Base-by-base conservation (phyloP, 2,329 filamentous ascomycete genomes). In the Microcera coccophila region DNA sequence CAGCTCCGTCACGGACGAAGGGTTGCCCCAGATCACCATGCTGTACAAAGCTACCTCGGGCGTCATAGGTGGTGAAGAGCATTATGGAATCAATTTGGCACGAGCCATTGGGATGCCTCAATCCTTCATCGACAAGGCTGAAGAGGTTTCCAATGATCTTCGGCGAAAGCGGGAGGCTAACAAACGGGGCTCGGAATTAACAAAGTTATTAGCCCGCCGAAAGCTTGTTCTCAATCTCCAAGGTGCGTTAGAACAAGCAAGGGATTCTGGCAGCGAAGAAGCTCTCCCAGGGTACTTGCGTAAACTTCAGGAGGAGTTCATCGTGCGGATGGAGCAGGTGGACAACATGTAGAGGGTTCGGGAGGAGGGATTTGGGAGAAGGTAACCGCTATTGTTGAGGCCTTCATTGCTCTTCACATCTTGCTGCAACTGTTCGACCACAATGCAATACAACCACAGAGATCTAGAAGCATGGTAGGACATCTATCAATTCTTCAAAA, bases 71-170 rank as follows among this genome's bases (percentile, higher is more conserved):
- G 81, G 88, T 41, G 71, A 80, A 35, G 53, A 62, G 3, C 82
- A 89, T 53, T 98, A 98, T 57, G 93, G 93, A 0, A 76, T 96
- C n/a, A 75, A 82, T 1, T 74, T 96, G 3, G 90, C 91, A 0
- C 79, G 80, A 22, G 77, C 89, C 0, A 74, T 93, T 18, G 82
- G 85, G 1, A 75, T 95, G 5, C 89, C 91, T 0, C 62, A 74
- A 0, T 66, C 67, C 1, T 79, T 95, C 3, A 69, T 95, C 3
- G 68, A 82, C 5, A 73, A 77, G 22, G 91, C 90, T 0, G 80
- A 85, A 47, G 59, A 68, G 0, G 81, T 93, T 4, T 81, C 86
- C 0, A 70, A 72, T 3, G 75, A 75, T 17, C 67, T 96, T 5
- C 74, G 81, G 31, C 66, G 69, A 9, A 75, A 76, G 17, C 71